Base-by-base conservation (phyloP, 1,284 basidiomycete species). In the Takashimella koratensis region DNA sequence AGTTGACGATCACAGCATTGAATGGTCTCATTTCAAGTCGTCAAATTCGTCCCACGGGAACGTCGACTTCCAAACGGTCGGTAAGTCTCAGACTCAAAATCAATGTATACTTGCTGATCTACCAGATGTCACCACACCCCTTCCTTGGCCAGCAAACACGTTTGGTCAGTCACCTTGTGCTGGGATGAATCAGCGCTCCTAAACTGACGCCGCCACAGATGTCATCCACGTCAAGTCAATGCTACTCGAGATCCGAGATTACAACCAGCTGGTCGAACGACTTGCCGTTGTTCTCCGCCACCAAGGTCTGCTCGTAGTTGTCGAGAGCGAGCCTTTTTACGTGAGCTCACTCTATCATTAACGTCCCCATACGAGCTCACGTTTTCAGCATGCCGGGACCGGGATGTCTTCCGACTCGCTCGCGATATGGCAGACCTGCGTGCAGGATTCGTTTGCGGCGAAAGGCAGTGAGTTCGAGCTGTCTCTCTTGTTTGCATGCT, bases 141-240 rank as follows among this genome's bases (percentile, higher is more conserved):
- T 73, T 1, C 68, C 67, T 0, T 71, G 63, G 57, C 44, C 54
- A 2, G 52, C 62, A 16, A 40, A 59, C 2, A 55, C 51, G 0
- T 69, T 70, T 30, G 70, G 70, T 70, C 21, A 30, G 63, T 40
- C 5, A 16, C 30, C 16, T n/a, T n/a, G n/a, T n/a, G n/a, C n/a
- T n/a, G n/a, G n/a, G n/a, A n/a, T n/a, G n/a, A n/a, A n/a, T n/a
- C n/a, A n/a, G n/a, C n/a, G n/a, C n/a, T n/a, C 22, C n/a, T 26
- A 36, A 23, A 45, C 43, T 36, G 19, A 36, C 20, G 43, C 12
- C n/a, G 48, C 16, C 6, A 10, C 54, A 75, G 74, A 76, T 52
- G 47, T 75, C 47, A 71, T 76, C 42, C 74, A 76, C 49, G 67
- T 75, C 53, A 67, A 70, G 51, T 56, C 59, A 19, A 52, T 74